Evolutionary conservation across 805 yeast genomes (phyloP).

Genomic region (Nakazawaea sp.): DNA sequence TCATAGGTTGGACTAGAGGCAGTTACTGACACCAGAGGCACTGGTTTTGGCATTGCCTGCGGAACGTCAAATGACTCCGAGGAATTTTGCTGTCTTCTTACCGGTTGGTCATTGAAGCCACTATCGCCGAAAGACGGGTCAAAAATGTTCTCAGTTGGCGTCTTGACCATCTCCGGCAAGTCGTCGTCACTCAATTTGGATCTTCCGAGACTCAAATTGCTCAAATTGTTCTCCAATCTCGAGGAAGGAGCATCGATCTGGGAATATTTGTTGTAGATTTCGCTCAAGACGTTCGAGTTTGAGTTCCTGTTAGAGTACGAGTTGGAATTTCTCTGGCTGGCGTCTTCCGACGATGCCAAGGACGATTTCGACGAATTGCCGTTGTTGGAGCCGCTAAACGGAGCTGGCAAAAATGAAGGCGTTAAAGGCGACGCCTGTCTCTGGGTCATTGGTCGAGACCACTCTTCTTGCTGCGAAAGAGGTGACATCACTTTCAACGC

Average conservation of each 20-base stretch:
- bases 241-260: slow-evolving; percentile 8
- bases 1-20: slow-evolving; percentile 5
- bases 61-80: slow-evolving; percentile 5
- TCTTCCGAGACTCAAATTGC: slow-evolving; percentile 3
- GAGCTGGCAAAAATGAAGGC: slow-evolving; percentile 10
- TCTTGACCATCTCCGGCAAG: background rate
- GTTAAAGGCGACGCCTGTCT: slow-evolving; percentile 9
- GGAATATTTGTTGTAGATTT: slow-evolving; percentile 12
- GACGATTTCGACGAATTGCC: slow-evolving; percentile 9
- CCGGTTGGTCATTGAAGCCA: slow-evolving; percentile 8
- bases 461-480: slow-evolving; percentile 1
- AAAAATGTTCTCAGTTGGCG: slow-evolving; percentile 6
- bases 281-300: slow-evolving; percentile 8
- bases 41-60: background rate
- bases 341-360: slow-evolving; percentile 2
- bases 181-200: slow-evolving; percentile 7
- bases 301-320: background rate
- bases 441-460: background rate
- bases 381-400: background rate
- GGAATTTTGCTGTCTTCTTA: background rate
- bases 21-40: slow-evolving; percentile 4
- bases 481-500: slow-evolving; percentile 29
- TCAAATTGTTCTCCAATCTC: slow-evolving; percentile 1
- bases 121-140: slow-evolving; percentile 12
- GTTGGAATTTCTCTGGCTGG: no score